Conservation (phyloP, 768 basidiomycete genomes). For the Xerocomellus intermedius region DNA sequence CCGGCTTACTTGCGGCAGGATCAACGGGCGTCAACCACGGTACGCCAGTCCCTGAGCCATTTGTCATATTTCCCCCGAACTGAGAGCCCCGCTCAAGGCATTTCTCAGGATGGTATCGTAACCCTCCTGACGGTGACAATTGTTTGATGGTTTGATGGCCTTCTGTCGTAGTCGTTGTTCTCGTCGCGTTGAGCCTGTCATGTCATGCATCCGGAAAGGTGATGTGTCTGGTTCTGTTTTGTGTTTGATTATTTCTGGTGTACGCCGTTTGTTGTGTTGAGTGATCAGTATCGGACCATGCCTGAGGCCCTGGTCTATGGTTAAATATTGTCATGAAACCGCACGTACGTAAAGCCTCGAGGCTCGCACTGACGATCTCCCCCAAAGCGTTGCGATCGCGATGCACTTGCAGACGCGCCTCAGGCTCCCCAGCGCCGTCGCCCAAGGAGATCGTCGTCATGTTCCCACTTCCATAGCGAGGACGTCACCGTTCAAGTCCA, state of each 20-base stretch:
- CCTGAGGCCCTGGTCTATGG: no score
- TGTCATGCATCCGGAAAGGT: neutral
- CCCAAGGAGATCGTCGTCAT: no score
- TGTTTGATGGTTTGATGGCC: conserved; percentile 15
- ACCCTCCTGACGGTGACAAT: conserved; percentile 53
- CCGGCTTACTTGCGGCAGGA: conserved; percentile 53
- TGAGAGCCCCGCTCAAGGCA: conserved; percentile 37
- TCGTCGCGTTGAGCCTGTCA: neutral
- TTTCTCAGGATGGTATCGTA: conserved; percentile 56
- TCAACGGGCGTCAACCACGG: conserved; percentile 51
- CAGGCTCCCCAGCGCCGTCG: no score
- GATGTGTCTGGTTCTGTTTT: neutral
- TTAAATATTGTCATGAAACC: no score
- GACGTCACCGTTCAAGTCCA: no score
- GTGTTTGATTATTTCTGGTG: neutral
- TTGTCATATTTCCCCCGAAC: neutral
- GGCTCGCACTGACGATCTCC: no score
- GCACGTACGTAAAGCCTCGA: no score
- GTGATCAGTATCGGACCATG: no score
- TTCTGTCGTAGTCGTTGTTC: neutral
- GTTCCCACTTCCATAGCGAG: no score
- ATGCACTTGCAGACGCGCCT: no score
- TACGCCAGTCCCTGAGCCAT: conserved; percentile 17
- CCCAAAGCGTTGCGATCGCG: no score
- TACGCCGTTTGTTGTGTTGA: neutral